Evolutionary conservation across 2,329 filamentous ascomycete species (phyloP).

Genomic region (Aspergillus niger): DNA sequence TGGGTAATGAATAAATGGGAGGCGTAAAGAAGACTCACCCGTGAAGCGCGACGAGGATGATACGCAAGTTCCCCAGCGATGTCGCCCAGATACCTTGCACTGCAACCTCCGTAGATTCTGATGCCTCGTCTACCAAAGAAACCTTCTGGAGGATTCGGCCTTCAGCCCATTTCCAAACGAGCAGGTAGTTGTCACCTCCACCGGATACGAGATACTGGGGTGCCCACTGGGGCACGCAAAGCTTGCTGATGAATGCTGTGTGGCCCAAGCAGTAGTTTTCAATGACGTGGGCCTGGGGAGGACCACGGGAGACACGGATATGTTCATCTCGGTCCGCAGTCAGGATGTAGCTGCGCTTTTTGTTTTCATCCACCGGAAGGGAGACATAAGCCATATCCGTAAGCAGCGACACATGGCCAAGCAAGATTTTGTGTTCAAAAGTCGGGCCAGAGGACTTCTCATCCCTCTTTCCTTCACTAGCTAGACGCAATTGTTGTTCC

Average conservation of each 20-base stretch:
- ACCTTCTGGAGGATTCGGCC: slow-evolving; percentile 36
- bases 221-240: slow-evolving; percentile 64
- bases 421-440: slow-evolving; percentile 76
- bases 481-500: slow-evolving; percentile 57
- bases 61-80: slow-evolving; percentile 23
- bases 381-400: slow-evolving; percentile 52
- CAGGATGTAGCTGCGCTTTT: slow-evolving; percentile 61
- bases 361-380: slow-evolving; percentile 45
- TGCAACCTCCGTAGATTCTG: slow-evolving; percentile 38
- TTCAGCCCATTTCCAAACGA: slow-evolving; percentile 78
- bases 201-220: slow-evolving; percentile 75
- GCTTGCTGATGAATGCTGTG: slow-evolving; percentile 75
- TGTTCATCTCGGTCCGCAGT: slow-evolving; percentile 76
- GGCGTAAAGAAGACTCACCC: slow-evolving; percentile 52
- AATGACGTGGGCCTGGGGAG: slow-evolving; percentile 83
- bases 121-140: slow-evolving; percentile 25
- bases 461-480: slow-evolving; percentile 47
- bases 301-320: slow-evolving; percentile 80
- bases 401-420: slow-evolving; percentile 95
- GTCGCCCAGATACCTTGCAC: slow-evolving; percentile 56
- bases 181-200: slow-evolving; percentile 77
- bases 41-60: slow-evolving; percentile 59
- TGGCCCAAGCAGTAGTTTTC: slow-evolving; percentile 90
- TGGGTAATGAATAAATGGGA: neutral
- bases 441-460: slow-evolving; percentile 44